These are phyloP conservation scores for Scheffersomyces illinoinensis DNA, from an alignment of 1,139 yeast genomes.

Conservation along the genomic window DNA sequence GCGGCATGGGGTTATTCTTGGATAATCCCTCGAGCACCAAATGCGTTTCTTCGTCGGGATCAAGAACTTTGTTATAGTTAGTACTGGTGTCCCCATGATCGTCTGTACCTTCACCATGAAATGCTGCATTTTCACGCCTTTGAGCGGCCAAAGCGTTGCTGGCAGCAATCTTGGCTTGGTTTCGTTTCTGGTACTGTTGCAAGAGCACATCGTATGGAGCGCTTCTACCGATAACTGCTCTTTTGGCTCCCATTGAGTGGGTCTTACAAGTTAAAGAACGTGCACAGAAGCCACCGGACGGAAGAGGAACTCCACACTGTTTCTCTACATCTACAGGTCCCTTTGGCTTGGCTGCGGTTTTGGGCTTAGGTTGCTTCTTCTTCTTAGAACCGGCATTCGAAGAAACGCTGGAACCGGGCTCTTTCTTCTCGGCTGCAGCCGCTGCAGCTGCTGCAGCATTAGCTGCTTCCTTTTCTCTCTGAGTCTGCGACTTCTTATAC, in stretches of 20 bases:
- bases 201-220: slow-evolving; percentile 87
- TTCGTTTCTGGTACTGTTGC: slow-evolving; percentile 87
- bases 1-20: slow-evolving; percentile 75
- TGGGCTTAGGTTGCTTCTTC: slow-evolving; percentile 50
- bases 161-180: slow-evolving; percentile 87
- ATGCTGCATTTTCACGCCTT: slow-evolving; percentile 47
- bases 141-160: slow-evolving; percentile 69
- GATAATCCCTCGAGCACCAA: slow-evolving; percentile 92
- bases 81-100: slow-evolving; percentile 22
- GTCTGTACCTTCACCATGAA: slow-evolving; percentile 26
- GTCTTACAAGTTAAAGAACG: slow-evolving; percentile 95
- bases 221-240: slow-evolving; percentile 91
- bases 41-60: slow-evolving; percentile 92
- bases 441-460: slow-evolving; percentile 50
- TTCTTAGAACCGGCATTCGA: slow-evolving; percentile 31
- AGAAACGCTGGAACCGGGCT: slow-evolving; percentile 7
- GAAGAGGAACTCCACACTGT: slow-evolving; percentile 94
- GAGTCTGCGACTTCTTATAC: slow-evolving; percentile 45
- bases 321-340: slow-evolving; percentile 92
- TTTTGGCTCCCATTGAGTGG: slow-evolving; percentile 96
- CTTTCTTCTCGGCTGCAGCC: slow-evolving; percentile 29
- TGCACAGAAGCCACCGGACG: slow-evolving; percentile 93
- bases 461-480: slow-evolving; percentile 50
- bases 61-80: slow-evolving; percentile 32
- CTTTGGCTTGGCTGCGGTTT: slow-evolving; percentile 59